phyloP scores from a whole-genome alignment of 2,329 filamentous ascomycete species.

The Pseudogymnoascus sp. region DNA sequence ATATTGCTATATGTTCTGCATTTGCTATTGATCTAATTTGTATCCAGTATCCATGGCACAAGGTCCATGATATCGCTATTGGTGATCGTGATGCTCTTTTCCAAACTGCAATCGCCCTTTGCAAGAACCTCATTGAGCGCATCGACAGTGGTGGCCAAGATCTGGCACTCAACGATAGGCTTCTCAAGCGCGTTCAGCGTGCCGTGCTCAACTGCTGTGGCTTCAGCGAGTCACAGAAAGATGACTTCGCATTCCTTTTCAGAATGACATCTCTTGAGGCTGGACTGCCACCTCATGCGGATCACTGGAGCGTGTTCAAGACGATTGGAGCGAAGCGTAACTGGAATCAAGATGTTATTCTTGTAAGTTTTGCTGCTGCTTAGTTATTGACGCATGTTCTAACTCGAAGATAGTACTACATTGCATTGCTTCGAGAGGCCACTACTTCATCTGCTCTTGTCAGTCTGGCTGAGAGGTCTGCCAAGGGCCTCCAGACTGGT shows the following conservation, averaged over 20 bases:
- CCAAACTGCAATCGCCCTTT: constrained; percentile 43
- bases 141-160: constrained; percentile 36
- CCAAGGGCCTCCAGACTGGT: constrained; percentile 12
- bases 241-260: constrained; percentile 45
- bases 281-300: constrained; percentile 43
- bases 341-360: constrained; percentile 45
- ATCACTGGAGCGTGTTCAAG: constrained; percentile 47
- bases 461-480: constrained; percentile 37
- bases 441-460: constrained; percentile 38
- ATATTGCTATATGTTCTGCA: neutral
- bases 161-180: constrained; percentile 43
- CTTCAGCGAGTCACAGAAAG: constrained; percentile 56
- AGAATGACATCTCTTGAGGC: constrained; percentile 34
- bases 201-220: constrained; percentile 52
- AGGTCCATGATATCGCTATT: constrained; percentile 50
- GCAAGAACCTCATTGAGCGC: constrained; percentile 39
- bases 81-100: constrained; percentile 49
- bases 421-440: constrained; percentile 48
- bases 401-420: constrained; percentile 44
- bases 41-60: constrained; percentile 53
- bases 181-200: constrained; percentile 47
- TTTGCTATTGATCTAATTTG: neutral
- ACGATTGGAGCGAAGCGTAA: constrained; percentile 44
- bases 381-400: neutral
- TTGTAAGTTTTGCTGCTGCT: constrained; percentile 37